Conservation (phyloP, 345 rosid species). For the Rhodomyrtus tomentosa region DNA sequence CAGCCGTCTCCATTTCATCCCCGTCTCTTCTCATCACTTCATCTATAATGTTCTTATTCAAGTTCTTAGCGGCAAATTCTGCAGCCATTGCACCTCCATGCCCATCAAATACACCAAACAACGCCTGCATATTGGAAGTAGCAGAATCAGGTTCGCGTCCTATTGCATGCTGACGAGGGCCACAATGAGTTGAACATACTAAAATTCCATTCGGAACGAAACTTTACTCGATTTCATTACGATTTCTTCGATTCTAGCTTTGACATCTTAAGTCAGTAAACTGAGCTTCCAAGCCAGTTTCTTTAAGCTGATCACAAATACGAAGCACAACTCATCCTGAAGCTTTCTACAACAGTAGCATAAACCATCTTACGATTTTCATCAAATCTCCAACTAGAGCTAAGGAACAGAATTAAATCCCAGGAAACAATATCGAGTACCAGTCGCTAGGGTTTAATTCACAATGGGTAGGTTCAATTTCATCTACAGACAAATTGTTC, state of each 20-base stretch:
- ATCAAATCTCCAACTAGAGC: not conserved
- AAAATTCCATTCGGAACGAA: not conserved
- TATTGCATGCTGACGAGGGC: not conserved
- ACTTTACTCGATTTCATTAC: not conserved
- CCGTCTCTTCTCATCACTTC: slow-evolving; percentile 27
- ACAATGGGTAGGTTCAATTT: not conserved
- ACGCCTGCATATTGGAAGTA: slow-evolving; percentile 24
- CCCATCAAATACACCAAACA: slow-evolving; percentile 85
- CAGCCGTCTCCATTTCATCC: slow-evolving; percentile 33
- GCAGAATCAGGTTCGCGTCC: not conserved
- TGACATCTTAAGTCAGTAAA: not conserved
- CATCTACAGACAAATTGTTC: not conserved
- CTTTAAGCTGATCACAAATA: not conserved
- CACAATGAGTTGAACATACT: not conserved
- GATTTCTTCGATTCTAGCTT: not conserved
- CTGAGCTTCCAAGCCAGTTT: not conserved
- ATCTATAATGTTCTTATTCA: slow-evolving; percentile 43
- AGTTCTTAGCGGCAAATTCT: slow-evolving; percentile 60
- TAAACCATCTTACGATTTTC: not conserved
- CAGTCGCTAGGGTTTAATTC: not conserved
- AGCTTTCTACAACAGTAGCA: not conserved
- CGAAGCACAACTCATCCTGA: not conserved
- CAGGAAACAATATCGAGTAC: not conserved
- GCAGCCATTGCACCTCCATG: slow-evolving; percentile 86
- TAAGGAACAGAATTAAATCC: not conserved